These are phyloP conservation scores for Tylopilus orsonianus DNA, from an alignment of 1,284 basidiomycete species.

Conservation along the genomic window DNA sequence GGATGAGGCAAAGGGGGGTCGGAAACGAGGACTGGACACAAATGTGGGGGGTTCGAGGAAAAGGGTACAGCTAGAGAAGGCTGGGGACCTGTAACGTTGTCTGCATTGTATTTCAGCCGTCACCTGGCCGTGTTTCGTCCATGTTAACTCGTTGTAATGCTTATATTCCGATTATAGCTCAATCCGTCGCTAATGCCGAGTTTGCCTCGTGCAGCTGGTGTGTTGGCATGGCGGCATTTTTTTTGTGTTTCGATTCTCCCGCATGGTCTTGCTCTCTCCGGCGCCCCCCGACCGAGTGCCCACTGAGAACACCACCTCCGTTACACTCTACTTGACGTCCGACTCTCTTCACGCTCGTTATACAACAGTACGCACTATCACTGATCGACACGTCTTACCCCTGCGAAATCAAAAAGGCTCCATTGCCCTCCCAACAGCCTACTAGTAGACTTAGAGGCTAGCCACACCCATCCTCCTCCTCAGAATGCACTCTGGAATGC, in stretches of 20 bases:
- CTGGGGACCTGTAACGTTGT: constrained; percentile 51
- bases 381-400: background rate
- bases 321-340: constrained; percentile 1
- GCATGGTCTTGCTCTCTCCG: background rate
- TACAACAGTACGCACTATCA: background rate
- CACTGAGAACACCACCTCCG: background rate
- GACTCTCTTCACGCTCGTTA: constrained; percentile 21
- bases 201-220: too few species aligned
- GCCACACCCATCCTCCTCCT: constrained; percentile 1
- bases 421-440: background rate
- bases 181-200: too few species aligned
- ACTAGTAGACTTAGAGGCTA: too few species aligned
- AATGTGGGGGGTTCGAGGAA: constrained; percentile 70
- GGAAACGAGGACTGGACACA: constrained; percentile 85
- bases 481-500: constrained; percentile 28
- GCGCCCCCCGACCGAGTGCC: background rate
- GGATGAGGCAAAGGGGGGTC: constrained; percentile 93
- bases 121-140: background rate
- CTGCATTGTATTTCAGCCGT: background rate
- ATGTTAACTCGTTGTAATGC: background rate
- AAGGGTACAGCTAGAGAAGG: constrained; percentile 70
- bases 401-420: background rate
- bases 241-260: constrained; percentile 12
- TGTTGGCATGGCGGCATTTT: constrained; percentile 25
- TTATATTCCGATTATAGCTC: too few species aligned